Percentiles rank a stretch among this genome's conserved stretches.
Conservation (phyloP, 176 grass and related monocot species). For the Elaeis guineensis region DNA sequence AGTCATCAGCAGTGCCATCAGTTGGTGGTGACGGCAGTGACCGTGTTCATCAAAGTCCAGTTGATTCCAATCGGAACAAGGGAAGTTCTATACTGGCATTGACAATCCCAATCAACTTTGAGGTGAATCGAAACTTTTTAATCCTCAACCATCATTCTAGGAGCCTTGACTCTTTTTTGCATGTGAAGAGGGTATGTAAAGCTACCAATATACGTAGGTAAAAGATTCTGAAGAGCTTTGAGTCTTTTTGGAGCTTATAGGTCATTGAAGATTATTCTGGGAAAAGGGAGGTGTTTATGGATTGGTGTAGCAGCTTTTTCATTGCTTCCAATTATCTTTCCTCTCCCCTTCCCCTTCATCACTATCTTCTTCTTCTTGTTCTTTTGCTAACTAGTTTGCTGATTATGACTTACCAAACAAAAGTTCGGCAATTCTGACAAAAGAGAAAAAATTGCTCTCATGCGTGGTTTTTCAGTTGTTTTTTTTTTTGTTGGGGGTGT, state of each 20-base stretch:
- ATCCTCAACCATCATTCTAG: slow-evolving; percentile 57
- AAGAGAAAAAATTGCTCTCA: too few species aligned
- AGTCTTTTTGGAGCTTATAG: slow-evolving; percentile 51
- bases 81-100: slow-evolving; percentile 27
- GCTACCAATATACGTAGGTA: not conserved
- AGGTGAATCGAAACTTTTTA: slow-evolving; percentile 57
- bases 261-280: slow-evolving; percentile 16
- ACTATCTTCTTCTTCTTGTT: too few species aligned
- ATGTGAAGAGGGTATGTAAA: slow-evolving; percentile 46
- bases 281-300: slow-evolving; percentile 20
- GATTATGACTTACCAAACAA: too few species aligned
- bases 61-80: slow-evolving; percentile 43
- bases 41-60: slow-evolving; percentile 22
- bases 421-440: too few species aligned
- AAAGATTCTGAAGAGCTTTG: slow-evolving; percentile 18
- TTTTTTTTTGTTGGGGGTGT: too few species aligned
- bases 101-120: slow-evolving; percentile 41
- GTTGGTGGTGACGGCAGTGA: slow-evolving; percentile 19
- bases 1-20: slow-evolving; percentile 15
- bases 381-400: too few species aligned
- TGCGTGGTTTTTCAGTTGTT: too few species aligned
- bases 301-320: slow-evolving; percentile 37
- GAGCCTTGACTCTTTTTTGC: slow-evolving; percentile 44
- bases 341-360: too few species aligned
- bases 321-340: not conserved